Evolutionary conservation across 208 protist species (phyloP).

Genomic region (Trichomonas gallinae): DNA sequence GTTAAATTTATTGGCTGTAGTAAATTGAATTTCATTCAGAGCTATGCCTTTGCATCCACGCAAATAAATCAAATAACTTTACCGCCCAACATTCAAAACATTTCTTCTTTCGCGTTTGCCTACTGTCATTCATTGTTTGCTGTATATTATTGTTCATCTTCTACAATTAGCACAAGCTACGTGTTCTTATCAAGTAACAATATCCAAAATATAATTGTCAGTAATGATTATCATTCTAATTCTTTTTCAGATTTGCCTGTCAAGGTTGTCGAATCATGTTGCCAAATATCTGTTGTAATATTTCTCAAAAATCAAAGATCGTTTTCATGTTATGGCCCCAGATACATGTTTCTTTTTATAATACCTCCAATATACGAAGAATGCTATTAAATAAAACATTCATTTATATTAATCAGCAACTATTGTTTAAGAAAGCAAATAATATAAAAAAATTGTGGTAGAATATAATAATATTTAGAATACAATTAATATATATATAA

Average conservation of each 20-base stretch:
- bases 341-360: too few relatives aligned
- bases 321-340: too few relatives aligned
- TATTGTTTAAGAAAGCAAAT: too few relatives aligned
- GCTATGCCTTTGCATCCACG: background rate
- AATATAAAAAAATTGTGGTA: too few relatives aligned
- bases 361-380: too few relatives aligned
- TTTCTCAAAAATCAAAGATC: too few relatives aligned
- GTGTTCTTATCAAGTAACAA: background rate
- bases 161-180: background rate
- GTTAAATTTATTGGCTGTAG: background rate
- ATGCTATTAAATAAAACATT: too few relatives aligned
- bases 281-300: too few relatives aligned
- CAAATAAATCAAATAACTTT: background rate
- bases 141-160: background rate
- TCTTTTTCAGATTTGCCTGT: background rate
- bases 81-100: background rate
- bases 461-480: background rate
- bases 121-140: background rate
- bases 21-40: background rate
- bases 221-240: background rate
- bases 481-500: background rate
- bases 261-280: too few relatives aligned
- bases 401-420: too few relatives aligned
- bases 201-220: background rate
- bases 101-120: background rate